Base-by-base conservation (phyloP, 257 asterid species). In the Solanum neorickii region DNA sequence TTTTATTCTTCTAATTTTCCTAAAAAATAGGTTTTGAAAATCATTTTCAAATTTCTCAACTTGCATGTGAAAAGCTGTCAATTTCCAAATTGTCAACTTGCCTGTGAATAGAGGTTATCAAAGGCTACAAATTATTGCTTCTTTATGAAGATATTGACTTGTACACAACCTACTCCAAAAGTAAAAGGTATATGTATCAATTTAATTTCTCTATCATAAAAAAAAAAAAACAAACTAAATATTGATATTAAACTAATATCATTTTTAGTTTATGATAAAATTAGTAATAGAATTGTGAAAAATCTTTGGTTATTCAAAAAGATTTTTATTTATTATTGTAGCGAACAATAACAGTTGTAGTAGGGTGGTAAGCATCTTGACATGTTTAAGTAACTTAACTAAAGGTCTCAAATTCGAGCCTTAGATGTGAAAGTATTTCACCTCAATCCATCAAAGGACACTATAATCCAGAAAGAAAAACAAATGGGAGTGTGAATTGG, bases 291-390 rank as follows among this genome's bases (percentile, higher is more conserved):
- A 46, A 29, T 29, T 31, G 27, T 46, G 78, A 25, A 78, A 9
- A 46, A 78, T 15, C 15, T 77, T 42, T 47, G 11, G 23, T 47
- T 29, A 29, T 47, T 46, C 12, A 27, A 80, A 76, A 13, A 21
- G 59, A n/a, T n/a, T n/a, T n/a, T n/a, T n/a, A n/a, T n/a, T n/a
- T n/a, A n/a, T n/a, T n/a, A n/a, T n/a, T 0, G 1, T 18, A 62
- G 15, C 12, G 21, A 66, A 29, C 42, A 8, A 62, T 6, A n/a
- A 70, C 1, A 10, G 1, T 33, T 33, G 25, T 16, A 12, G 14
- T 70, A 12, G 13, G 33, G 4, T 3, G 13, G 0, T 16, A 33
- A 33, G 0, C 9, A 31, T 2, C 0, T 0, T 33, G 0, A 0
- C 4, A 18, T 29, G 75, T n/a, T 25, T 1, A 65, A 11, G 8